Conservation (phyloP, 305 asterid species). For the Fraxinus dipetala region DNA sequence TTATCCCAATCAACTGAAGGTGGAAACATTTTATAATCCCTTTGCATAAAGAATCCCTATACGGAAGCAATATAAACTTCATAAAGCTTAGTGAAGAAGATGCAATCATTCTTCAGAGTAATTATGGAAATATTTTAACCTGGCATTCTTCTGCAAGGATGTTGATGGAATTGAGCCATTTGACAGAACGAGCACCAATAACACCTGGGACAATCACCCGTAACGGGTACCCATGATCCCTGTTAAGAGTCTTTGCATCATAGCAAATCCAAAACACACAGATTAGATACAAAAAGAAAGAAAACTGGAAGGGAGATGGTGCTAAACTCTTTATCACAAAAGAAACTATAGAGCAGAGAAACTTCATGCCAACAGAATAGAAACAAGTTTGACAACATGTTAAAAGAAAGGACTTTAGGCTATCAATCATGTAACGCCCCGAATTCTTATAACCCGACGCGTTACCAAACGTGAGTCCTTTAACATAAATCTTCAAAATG, state of each 20-base stretch:
- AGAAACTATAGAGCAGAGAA: background rate
- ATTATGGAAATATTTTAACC: conserved; percentile 31
- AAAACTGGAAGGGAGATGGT: background rate
- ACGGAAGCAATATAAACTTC: conserved; percentile 25
- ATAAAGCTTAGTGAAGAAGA: conserved; percentile 15
- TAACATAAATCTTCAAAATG: background rate
- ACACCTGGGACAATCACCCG: conserved; percentile 98
- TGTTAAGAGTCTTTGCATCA: conserved; percentile 57
- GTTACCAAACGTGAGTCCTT: background rate
- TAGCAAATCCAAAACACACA: conserved; percentile 15
- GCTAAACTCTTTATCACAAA: background rate
- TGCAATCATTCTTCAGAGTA: conserved; percentile 17
- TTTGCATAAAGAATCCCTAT: conserved; percentile 95
- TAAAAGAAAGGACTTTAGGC: background rate
- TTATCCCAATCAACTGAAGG: conserved; percentile 95
- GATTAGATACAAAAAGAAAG: conserved; percentile 16
- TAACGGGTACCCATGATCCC: conserved; percentile 96
- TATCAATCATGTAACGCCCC: background rate
- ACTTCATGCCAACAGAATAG: background rate
- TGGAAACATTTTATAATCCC: conserved; percentile 94
- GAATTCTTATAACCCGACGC: background rate
- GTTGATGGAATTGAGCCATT: conserved; percentile 87
- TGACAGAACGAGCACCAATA: conserved; percentile 94
- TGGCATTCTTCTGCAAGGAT: conserved; percentile 77
- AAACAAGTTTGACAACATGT: background rate